These are phyloP conservation scores for Linum usitatissimum DNA, from an alignment of 345 rosid genomes.

Conservation along the genomic window DNA sequence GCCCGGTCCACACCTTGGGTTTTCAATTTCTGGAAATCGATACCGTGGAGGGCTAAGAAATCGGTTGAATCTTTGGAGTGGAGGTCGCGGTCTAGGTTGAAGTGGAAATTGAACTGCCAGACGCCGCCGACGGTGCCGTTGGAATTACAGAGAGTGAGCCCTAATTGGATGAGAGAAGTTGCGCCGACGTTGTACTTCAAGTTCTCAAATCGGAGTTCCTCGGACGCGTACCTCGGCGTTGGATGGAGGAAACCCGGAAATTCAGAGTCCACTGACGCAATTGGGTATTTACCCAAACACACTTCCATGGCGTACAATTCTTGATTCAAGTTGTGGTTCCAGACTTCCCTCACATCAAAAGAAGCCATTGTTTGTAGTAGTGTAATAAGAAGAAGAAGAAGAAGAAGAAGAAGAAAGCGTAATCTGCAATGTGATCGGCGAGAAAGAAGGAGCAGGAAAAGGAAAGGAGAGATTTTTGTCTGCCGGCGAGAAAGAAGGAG, in stretches of 20 bases:
- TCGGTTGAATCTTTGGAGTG: background rate
- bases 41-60: background rate
- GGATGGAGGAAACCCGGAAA: background rate
- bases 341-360: background rate
- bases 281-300: background rate
- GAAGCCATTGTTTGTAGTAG: background rate
- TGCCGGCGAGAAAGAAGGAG: too few species aligned
- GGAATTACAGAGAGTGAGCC: background rate
- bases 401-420: too few species aligned
- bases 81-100: background rate
- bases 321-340: background rate
- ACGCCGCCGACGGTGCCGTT: background rate
- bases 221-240: background rate
- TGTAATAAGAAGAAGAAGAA: too few species aligned
- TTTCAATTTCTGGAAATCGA: background rate
- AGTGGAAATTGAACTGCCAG: background rate
- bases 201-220: background rate
- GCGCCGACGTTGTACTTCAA: background rate
- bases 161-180: background rate
- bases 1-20: background rate
- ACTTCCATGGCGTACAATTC: background rate
- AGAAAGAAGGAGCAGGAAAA: too few species aligned
- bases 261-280: background rate
- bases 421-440: too few species aligned
- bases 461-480: too few species aligned